phyloP scores from a whole-genome alignment of 768 basidiomycete genomes.

The Suillus placidus region DNA sequence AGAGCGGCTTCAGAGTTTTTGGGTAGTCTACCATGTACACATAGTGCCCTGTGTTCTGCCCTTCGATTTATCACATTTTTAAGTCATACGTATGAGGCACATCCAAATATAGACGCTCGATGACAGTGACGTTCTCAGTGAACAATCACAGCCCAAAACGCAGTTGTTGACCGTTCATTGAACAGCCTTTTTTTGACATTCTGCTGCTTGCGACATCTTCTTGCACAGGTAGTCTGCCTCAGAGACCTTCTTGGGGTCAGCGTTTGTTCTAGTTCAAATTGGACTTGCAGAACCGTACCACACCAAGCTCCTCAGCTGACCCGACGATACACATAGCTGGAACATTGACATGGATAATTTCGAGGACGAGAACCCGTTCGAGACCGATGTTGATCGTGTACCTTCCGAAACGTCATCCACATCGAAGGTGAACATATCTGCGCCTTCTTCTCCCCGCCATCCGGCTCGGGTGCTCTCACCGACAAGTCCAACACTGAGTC shows the following conservation, averaged over 20 bases:
- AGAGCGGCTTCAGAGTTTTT: constrained; percentile 60
- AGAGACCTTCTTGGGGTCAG: background rate
- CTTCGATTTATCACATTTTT: background rate
- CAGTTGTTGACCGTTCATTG: background rate
- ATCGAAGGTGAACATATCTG: constrained; percentile 43
- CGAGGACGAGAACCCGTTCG: constrained; percentile 73
- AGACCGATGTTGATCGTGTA: constrained; percentile 41
- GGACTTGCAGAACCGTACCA: background rate
- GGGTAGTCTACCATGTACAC: constrained; percentile 40
- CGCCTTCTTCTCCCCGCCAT: constrained; percentile 58
- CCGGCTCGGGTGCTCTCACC: constrained; percentile 52
- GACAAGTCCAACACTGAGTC: constrained; percentile 41
- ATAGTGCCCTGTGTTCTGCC: background rate
- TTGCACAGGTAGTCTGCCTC: background rate
- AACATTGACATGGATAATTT: constrained; percentile 38
- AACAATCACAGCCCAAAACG: constrained; percentile 6
- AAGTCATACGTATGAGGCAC: background rate
- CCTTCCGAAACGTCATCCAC: constrained; percentile 41
- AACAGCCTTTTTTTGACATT: background rate
- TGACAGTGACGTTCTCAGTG: constrained; percentile 12
- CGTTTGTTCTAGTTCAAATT: background rate
- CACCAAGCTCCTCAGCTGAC: background rate
- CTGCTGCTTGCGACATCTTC: too few relatives aligned
- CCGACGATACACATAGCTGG: background rate
- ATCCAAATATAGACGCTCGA: constrained; percentile 30